These are phyloP conservation scores for Alternaria dauci DNA, from an alignment of 2,329 filamentous ascomycete genomes.

Conservation along the genomic window DNA sequence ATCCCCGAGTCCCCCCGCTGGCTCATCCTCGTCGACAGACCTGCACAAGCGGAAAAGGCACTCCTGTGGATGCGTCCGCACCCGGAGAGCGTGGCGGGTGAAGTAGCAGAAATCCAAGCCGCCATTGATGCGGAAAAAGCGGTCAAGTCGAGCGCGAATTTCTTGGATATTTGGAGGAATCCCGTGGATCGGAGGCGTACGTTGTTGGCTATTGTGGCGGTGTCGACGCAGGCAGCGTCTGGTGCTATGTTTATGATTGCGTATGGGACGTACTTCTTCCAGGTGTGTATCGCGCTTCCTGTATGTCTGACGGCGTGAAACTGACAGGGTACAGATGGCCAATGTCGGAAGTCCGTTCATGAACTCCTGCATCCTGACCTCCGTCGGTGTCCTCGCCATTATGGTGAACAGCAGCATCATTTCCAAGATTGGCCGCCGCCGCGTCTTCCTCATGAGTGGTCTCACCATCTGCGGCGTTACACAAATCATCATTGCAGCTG, in stretches of 20 bases:
- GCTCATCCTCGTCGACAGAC: conserved; percentile 36
- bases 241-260: conserved; percentile 61
- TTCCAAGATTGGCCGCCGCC: conserved; percentile 62
- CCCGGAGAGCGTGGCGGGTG: conserved; percentile 26
- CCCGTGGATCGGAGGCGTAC: conserved; percentile 63
- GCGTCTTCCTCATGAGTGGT: conserved; percentile 62
- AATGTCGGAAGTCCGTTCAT: conserved; percentile 58
- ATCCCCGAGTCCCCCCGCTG: conserved; percentile 57
- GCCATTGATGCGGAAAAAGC: conserved; percentile 42
- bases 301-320: fast-evolving
- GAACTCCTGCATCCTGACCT: conserved; percentile 65
- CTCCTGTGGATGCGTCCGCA: conserved; percentile 43
- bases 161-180: conserved; percentile 61
- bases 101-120: conserved; percentile 39
- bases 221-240: conserved; percentile 62
- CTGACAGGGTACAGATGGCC: conserved; percentile 32
- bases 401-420: conserved; percentile 63
- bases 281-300: not conserved
- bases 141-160: conserved; percentile 62
- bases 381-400: conserved; percentile 63
- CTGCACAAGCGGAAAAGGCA: conserved; percentile 28
- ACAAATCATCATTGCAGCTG: conserved; percentile 62
- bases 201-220: conserved; percentile 57
- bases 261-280: conserved; percentile 48
- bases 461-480: conserved; percentile 64